phyloP scores from a whole-genome alignment of 345 rosid species.

The Erodium maritimum region DNA sequence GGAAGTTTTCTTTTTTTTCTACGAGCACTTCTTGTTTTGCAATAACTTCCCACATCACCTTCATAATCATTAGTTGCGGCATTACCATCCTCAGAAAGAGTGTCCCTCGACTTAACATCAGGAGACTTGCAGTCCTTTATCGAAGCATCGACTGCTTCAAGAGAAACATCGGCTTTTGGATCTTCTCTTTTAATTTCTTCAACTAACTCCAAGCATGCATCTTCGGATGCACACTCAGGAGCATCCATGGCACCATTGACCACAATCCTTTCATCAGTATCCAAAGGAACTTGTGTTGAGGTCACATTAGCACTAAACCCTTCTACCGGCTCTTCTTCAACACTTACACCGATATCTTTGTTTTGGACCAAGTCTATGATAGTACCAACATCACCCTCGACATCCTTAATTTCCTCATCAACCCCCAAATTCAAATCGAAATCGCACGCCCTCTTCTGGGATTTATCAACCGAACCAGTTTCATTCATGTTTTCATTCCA shows the following conservation, averaged over 20 bases:
- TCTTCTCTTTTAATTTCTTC: conserved; percentile 21
- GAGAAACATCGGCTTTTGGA: neutral
- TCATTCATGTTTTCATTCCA: conserved; percentile 7
- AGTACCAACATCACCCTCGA: conserved; percentile 8
- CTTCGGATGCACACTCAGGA: conserved; percentile 23
- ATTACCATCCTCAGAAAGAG: conserved; percentile 15
- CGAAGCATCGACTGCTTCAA: neutral
- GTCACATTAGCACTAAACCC: conserved; percentile 17
- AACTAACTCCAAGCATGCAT: conserved; percentile 18
- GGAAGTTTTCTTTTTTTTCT: conserved; percentile 42
- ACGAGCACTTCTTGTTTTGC: conserved; percentile 24
- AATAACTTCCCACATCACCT: conserved; percentile 21
- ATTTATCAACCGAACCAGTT: conserved; percentile 8
- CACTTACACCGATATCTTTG: conserved; percentile 7
- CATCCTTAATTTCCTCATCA: conserved; percentile 36
- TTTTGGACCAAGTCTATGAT: conserved; percentile 17
- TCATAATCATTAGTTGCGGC: conserved; percentile 21
- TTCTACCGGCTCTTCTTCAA: conserved; percentile 14
- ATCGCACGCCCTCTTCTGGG: conserved; percentile 31
- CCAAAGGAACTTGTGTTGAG: conserved; percentile 25
- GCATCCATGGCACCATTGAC: neutral
- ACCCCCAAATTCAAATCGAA: conserved; percentile 78
- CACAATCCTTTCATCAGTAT: neutral
- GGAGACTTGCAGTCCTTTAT: neutral
- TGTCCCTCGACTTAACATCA: conserved; percentile 18